Evolutionary conservation across 345 rosid species (phyloP), one percentile per base, ranked within the genome.

Genomic region (Arabis hirsuta): DNA sequence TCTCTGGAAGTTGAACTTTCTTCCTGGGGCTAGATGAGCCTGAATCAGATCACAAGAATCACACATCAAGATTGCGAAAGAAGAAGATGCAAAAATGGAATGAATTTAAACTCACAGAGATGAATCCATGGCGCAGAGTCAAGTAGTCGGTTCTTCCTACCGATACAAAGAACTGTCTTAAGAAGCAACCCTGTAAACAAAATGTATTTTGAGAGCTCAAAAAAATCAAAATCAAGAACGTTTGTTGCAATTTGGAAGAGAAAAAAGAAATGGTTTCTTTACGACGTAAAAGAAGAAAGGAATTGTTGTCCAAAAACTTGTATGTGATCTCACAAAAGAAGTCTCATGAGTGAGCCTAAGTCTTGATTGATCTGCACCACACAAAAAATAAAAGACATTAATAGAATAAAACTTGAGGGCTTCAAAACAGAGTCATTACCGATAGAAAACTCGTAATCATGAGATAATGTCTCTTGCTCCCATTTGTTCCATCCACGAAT

Each of bases 21-120:
- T 91, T 78, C 96, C 96, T 0, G 99, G 97, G 31, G 90, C 88
- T 73, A 95, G 82, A 81, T 95, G 99, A n/a, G 89, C 91, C 99
- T 89, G 60, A 26, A 45, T 11, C 38, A 66, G 12, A 31, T 13
- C 12, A 44, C 12, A 2, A 69, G 29, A 54, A 36, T 38, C 53
- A 62, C 54, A 20, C 10, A 42, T 56, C 41, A 76, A 46, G 66
- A 76, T n/a, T 1, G 20, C 9, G 10, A 44, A 3, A n/a, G 3
- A 61, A 19, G 9, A 3, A 29, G 29, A 57, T 14, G 13, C 3
- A 59, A 36, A 53, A 13, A 26, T 45, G 44, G 7, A 29, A 38
- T 2, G 42, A 0, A 12, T 27, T 13, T 5, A 26, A 34, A 81
- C 96, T 87, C 74, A 91, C 99, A 39, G 82, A 59, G 75, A 91